Evolutionary conservation across 495 filamentous ascomycete genomes (phyloP), one percentile per base, ranked within the genome.

Genomic region (Diplogelasinospora grovesii): DNA sequence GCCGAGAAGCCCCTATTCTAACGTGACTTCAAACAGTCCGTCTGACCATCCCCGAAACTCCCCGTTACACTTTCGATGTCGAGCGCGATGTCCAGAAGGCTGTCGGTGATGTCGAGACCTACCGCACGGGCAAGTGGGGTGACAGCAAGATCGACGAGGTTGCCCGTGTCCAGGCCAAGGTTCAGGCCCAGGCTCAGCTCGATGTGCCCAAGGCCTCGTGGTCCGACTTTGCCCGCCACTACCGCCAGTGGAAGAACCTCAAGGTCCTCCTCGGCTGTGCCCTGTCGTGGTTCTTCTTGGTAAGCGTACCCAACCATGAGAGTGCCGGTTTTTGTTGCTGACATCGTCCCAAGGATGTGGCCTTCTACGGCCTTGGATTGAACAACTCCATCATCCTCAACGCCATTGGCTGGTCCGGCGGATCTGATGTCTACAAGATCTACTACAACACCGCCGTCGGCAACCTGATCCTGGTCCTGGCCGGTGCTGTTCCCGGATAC

Each of bases 21-120:
- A n/a, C n/a, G n/a, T n/a, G n/a, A n/a, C n/a, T n/a, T n/a, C n/a
- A n/a, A n/a, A n/a, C n/a, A n/a, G n/a, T n/a, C 63, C 86, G 88
- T 30, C 71, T 95, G 4, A 93, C 88, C 21, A 94, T 95, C 49
- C 88, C 89, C 16, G 84, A 89, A 60, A 70, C 66, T 6, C 66
- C 66, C 36, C 75, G 64, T 78, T 87, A 48, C 83, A 95, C 86
- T 22, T 90, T 93, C 48, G 86, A 92, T 54, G 78, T 93, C 8
- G 69, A 73, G 27, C 75, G 71, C 22, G 85, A 93, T 52, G 71
- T 85, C 72, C 80, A 89, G 20, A 77, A 86, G 63, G 84, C 71
- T 24, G 68, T 67, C 44, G 71, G 71, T 16, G 83, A 88, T 48
- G 74, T 80, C 43, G 68, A 77, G 47, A 76, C 77, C 9, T 84